A percentile compares a stretch with the other conserved stretches of the same genome.
Evolutionary conservation across 2,329 filamentous ascomycete species (phyloP).

Genomic region (Curvularia sp.): DNA sequence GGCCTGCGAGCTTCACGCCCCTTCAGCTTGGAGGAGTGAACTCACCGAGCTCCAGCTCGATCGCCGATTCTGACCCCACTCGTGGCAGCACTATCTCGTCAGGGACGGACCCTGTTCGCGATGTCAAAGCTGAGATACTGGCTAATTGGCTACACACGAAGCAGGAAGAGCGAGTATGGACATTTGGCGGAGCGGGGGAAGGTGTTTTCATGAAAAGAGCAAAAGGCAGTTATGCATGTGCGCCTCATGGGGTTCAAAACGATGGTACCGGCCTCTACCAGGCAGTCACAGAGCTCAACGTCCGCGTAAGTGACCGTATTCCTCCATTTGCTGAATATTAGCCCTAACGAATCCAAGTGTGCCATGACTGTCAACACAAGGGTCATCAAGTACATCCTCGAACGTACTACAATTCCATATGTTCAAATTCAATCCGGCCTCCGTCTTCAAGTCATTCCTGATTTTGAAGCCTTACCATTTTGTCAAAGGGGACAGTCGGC

Average conservation of each 20-base stretch:
- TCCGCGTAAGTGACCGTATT: conserved; percentile 55
- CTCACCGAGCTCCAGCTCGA: conserved; percentile 1
- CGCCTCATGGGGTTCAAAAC: conserved; percentile 57
- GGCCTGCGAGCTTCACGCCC: conserved; percentile 13
- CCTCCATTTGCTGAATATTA: no score
- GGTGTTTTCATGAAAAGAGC: conserved; percentile 64
- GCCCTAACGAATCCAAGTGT: conserved; percentile 57
- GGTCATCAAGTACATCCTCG: conserved; percentile 66
- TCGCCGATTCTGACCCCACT: background rate
- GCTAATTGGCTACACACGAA: conserved; percentile 69
- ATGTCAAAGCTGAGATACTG: conserved; percentile 68
- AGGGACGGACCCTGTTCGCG: conserved; percentile 55
- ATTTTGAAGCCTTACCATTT: conserved; percentile 63
- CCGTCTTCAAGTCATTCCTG: conserved; percentile 67
- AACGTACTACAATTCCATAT: conserved; percentile 59
- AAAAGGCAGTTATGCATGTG: conserved; percentile 60
- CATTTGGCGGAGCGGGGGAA: conserved; percentile 57
- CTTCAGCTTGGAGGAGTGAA: conserved; percentile 11
- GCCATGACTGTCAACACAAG: conserved; percentile 73
- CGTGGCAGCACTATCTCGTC: conserved; percentile 4
- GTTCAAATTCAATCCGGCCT: conserved; percentile 67
- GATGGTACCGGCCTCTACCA: conserved; percentile 60
- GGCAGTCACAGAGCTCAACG: conserved; percentile 60
- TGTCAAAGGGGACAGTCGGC: conserved; percentile 81
- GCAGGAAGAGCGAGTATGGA: conserved; percentile 65